Percentiles rank a stretch among this genome's conserved stretches.
These are phyloP conservation scores for Heliocybe sulcata DNA, from an alignment of 1,284 basidiomycete genomes.

Conservation along the genomic window DNA sequence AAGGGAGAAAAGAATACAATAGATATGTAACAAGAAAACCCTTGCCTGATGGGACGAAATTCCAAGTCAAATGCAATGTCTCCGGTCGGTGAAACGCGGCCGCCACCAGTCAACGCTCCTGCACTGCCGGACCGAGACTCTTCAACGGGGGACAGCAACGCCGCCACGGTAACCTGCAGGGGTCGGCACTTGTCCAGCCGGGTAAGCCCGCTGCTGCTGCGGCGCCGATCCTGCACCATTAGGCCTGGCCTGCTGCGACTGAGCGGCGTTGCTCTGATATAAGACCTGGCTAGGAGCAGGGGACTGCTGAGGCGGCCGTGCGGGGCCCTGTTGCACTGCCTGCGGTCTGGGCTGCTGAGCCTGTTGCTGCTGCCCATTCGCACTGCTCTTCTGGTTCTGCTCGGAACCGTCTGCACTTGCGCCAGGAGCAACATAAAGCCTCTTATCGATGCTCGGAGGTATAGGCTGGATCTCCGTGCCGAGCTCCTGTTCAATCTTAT, in stretches of 20 bases:
- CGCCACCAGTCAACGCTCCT: too few relatives aligned
- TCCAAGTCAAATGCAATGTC: background rate
- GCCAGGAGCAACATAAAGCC: slow-evolving; percentile 83
- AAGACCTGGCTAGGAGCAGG: background rate
- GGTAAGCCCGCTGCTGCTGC: background rate
- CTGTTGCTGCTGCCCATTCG: slow-evolving; percentile 19
- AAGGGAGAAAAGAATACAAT: background rate
- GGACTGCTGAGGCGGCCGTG: background rate
- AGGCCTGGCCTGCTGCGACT: background rate
- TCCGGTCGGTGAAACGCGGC: background rate
- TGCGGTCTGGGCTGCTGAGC: slow-evolving; percentile 21
- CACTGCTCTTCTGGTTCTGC: slow-evolving; percentile 24
- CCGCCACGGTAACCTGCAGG: background rate
- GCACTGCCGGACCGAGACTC: background rate
- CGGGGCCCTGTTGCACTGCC: slow-evolving; percentile 13
- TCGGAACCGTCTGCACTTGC: slow-evolving; percentile 33
- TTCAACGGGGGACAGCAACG: background rate
- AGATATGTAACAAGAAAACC: background rate
- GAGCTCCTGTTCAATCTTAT: slow-evolving; percentile 96
- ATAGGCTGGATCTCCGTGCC: slow-evolving; percentile 98
- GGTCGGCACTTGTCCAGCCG: background rate
- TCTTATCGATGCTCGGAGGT: slow-evolving; percentile 86
- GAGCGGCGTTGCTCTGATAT: background rate
- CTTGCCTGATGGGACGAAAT: background rate
- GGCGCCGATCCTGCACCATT: background rate